Conservation (phyloP, 2,329 filamentous ascomycete genomes). For the Hymenoscyphus albidus region DNA sequence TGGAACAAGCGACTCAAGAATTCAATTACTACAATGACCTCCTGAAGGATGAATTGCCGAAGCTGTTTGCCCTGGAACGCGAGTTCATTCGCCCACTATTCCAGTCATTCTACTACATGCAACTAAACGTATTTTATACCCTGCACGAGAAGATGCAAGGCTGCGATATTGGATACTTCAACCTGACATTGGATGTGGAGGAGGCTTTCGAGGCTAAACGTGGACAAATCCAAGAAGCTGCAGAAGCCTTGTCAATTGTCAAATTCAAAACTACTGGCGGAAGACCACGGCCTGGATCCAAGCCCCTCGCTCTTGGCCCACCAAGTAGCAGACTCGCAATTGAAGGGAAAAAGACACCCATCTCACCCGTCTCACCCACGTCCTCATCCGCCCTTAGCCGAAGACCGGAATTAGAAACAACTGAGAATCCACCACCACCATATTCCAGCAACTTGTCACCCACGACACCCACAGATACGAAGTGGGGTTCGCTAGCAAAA, state of each 20-base stretch:
- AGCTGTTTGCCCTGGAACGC: constrained; percentile 81
- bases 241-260: constrained; percentile 80
- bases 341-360: constrained; percentile 19
- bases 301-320: constrained; percentile 21
- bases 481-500: constrained; percentile 55
- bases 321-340: constrained; percentile 24
- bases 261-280: constrained; percentile 88
- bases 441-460: constrained; percentile 52
- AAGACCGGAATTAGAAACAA: constrained; percentile 42
- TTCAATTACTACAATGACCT: constrained; percentile 98
- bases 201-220: constrained; percentile 87
- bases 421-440: constrained; percentile 64
- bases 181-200: constrained; percentile 84
- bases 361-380: constrained; percentile 33
- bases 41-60: constrained; percentile 91
- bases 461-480: constrained; percentile 26
- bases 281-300: constrained; percentile 40
- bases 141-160: constrained; percentile 97
- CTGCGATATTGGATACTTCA: constrained; percentile 96
- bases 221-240: constrained; percentile 77
- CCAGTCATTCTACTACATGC: constrained; percentile 99
- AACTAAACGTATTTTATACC: constrained; percentile 98
- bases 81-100: constrained; percentile 97
- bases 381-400: constrained; percentile 31
- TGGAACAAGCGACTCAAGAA: constrained; percentile 88